Evolutionary conservation across 2,329 filamentous ascomycete genomes (phyloP).

Genomic region (Talaromyces atroroseus): DNA sequence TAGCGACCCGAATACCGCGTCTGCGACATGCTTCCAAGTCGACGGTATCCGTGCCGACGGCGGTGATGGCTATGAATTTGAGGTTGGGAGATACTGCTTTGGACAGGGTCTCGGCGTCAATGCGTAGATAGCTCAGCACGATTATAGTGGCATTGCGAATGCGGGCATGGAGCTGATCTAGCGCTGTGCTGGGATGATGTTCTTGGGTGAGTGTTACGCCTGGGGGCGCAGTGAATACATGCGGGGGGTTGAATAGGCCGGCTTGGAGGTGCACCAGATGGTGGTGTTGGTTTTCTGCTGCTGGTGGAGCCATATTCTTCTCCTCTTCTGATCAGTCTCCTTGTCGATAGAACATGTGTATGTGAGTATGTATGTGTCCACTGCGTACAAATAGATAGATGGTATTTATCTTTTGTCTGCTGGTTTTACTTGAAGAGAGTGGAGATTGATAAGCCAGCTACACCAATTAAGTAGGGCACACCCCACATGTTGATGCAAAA

Average conservation of each 20-base stretch:
- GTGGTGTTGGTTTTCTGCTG: conserved; percentile 17
- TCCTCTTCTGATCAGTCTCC: neutral
- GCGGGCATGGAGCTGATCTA: conserved; percentile 35
- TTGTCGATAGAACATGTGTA: neutral
- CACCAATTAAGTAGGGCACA: neutral
- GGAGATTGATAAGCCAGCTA: neutral
- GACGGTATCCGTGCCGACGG: conserved; percentile 45
- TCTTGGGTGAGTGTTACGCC: conserved; percentile 30
- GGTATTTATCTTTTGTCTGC: neutral
- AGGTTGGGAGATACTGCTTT: conserved; percentile 41
- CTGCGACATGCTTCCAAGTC: conserved; percentile 41
- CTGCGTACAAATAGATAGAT: no score
- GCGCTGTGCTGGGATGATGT: conserved; percentile 30
- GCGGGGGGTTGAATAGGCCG: conserved; percentile 37
- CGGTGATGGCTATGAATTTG: conserved; percentile 41
- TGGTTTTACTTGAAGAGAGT: neutral
- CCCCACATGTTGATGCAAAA: neutral
- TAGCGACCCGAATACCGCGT: conserved; percentile 42
- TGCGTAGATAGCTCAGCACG: conserved; percentile 33
- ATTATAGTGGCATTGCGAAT: conserved; percentile 45
- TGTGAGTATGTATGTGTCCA: neutral
- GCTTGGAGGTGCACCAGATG: conserved; percentile 47
- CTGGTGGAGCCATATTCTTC: neutral
- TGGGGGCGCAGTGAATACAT: conserved; percentile 40
- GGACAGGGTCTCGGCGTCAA: conserved; percentile 34